Evolutionary conservation across 176 grass and related monocot genomes (phyloP).

Genomic region (Coix lacrymajobi): DNA sequence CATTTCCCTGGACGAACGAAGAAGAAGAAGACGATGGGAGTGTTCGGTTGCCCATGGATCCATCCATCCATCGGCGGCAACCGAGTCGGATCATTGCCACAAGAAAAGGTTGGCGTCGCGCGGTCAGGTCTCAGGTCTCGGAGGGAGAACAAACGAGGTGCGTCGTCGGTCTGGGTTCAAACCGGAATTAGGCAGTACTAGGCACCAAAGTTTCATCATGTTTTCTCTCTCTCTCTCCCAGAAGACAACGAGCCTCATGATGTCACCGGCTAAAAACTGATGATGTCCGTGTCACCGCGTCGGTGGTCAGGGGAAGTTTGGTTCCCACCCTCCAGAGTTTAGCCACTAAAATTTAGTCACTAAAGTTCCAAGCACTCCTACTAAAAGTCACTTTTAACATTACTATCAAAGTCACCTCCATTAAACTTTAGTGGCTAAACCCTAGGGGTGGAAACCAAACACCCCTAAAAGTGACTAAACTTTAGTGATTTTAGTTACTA

Average conservation of each 20-base stretch:
- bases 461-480: too few relatives aligned
- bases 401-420: too few relatives aligned
- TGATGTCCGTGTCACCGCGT: not conserved
- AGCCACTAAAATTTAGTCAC: too few relatives aligned
- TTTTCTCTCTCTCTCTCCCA: not conserved
- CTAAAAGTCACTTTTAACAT: too few relatives aligned
- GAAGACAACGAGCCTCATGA: not conserved
- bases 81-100: slow-evolving; percentile 7
- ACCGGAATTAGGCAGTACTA: not conserved
- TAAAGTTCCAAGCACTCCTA: too few relatives aligned
- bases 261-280: not conserved
- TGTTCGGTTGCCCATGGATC: not conserved
- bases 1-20: slow-evolving; percentile 2
- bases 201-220: slow-evolving; percentile 17
- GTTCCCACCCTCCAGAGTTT: too few relatives aligned
- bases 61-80: not conserved
- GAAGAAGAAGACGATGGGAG: not conserved
- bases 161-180: not conserved
- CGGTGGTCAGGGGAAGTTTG: too few relatives aligned
- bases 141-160: not conserved
- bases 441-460: too few relatives aligned
- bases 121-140: not conserved
- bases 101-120: not conserved
- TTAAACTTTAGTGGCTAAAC: too few relatives aligned
- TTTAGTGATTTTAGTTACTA: too few relatives aligned